phyloP scores from a whole-genome alignment of 1,139 yeast genomes.

The Kazachstania sp. region DNA sequence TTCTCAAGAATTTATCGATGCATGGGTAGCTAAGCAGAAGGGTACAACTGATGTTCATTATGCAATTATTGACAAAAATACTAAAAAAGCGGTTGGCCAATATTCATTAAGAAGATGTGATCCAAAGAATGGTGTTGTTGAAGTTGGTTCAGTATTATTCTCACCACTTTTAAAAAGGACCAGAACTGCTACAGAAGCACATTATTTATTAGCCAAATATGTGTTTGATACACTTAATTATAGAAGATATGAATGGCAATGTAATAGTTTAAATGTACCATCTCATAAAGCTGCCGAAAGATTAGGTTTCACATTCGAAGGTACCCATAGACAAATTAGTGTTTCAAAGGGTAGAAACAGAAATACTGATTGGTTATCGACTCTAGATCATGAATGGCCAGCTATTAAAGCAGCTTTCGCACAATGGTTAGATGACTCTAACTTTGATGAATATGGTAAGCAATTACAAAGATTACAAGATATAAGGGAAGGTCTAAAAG shows the following conservation, averaged over 20 bases:
- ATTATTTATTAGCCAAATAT: constrained; percentile 24
- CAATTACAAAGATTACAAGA: background rate
- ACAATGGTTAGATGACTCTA: constrained; percentile 20
- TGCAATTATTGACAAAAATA: constrained; percentile 19
- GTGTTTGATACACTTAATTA: constrained; percentile 19
- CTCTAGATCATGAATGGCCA: constrained; percentile 30
- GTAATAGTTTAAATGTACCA: constrained; percentile 27
- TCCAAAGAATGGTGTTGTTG: constrained; percentile 22
- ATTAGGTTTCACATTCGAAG: constrained; percentile 30
- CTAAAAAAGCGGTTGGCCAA: constrained; percentile 24
- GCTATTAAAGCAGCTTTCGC: constrained; percentile 18
- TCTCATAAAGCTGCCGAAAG: constrained; percentile 29
- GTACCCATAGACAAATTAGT: constrained; percentile 27
- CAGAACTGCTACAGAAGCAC: constrained; percentile 28
- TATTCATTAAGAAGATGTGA: constrained; percentile 23
- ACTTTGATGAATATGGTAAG: background rate
- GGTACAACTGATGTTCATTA: constrained; percentile 10
- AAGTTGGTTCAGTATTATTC: constrained; percentile 29
- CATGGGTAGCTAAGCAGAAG: constrained; percentile 1
- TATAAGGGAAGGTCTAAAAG: background rate
- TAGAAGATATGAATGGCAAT: constrained; percentile 30
- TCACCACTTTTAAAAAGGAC: constrained; percentile 24
- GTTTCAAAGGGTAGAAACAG: constrained; percentile 28
- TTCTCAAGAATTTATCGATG: constrained; percentile 2
- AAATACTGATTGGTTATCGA: constrained; percentile 31